Conservation (phyloP, 2,329 filamentous ascomycete species). For the Cercospora brassicicola region DNA sequence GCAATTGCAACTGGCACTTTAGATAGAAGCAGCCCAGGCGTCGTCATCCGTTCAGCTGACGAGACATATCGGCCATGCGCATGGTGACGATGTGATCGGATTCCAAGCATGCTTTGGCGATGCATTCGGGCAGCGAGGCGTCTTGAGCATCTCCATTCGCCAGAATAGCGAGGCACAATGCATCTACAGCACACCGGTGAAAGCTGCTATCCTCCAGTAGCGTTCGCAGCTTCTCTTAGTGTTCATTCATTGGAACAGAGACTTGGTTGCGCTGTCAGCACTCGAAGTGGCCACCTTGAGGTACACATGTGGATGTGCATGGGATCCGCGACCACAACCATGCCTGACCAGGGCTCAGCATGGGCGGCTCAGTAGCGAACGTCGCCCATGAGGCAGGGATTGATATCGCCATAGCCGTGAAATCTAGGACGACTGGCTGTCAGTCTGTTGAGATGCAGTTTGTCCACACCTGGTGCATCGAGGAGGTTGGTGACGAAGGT, state of each 20-base stretch:
- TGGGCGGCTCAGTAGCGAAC: background rate
- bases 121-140: background rate
- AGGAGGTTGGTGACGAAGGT: background rate
- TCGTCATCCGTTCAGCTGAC: background rate
- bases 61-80: background rate
- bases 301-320: background rate
- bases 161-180: background rate
- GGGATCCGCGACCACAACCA: background rate
- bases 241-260: background rate
- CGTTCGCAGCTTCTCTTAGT: background rate
- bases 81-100: background rate
- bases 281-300: background rate
- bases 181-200: slow-evolving; percentile 5
- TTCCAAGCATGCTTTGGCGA: background rate
- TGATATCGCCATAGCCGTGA: background rate
- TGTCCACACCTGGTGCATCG: background rate
- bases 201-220: background rate
- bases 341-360: background rate
- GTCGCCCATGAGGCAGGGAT: background rate
- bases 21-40: background rate
- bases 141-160: background rate
- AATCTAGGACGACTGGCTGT: background rate
- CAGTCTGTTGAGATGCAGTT: background rate
- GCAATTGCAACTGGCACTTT: background rate
- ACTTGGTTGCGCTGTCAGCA: background rate